Evolutionary conservation across 202 grass and related monocot genomes (phyloP), one percentile per base, ranked within the genome.

Genomic region (Saccharum hybrid): DNA sequence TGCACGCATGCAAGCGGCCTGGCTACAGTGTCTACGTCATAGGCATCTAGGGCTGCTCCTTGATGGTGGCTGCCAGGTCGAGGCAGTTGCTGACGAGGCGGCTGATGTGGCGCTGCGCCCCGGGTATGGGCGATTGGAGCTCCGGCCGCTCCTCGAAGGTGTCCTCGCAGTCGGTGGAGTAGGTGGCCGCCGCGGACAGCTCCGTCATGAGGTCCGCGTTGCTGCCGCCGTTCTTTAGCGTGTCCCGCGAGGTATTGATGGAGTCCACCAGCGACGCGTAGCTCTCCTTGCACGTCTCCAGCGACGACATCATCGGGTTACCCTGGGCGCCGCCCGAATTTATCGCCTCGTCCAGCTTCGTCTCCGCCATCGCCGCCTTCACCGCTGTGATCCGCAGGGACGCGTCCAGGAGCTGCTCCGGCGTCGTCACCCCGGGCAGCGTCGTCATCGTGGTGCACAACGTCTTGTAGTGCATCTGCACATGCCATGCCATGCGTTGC

Each of bases 61-160:
- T 86, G 46, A 94, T 85, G 54, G 73, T 88, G 42, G 91, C 39
- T 19, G 86, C 88, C 59, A 94, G 79, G 66, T 91, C 91, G 23
- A 94, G 80, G 71, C 88, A 91, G 86, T 94, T 91, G 83, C 42
- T 84, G 76, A 94, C 83, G 51, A 94, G 88, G 61, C 84, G 88
- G 40, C 19, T 57, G 70, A 93, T 7, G 65, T 88, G 91, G 30
- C 66, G 79, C 83, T 86, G 82, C 9, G 67, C 31, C 48, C 77
- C 78, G 4, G 67, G 66, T 36, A 88, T 85, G 10, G 91, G 86
- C 16, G 79, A 81, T 36, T 54, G 21, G 34, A 81, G 76, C 49
- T 88, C 91, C 56, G 88, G 88, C 23, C 83, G 80, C 66, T 94
- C 86, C 15, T 59, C 86, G 86, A 94, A 85, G 66, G 76, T 42